Evolutionary conservation across 2,329 filamentous ascomycete genomes (phyloP), one percentile per base, ranked within the genome.

Genomic region (Fusarium foetens): DNA sequence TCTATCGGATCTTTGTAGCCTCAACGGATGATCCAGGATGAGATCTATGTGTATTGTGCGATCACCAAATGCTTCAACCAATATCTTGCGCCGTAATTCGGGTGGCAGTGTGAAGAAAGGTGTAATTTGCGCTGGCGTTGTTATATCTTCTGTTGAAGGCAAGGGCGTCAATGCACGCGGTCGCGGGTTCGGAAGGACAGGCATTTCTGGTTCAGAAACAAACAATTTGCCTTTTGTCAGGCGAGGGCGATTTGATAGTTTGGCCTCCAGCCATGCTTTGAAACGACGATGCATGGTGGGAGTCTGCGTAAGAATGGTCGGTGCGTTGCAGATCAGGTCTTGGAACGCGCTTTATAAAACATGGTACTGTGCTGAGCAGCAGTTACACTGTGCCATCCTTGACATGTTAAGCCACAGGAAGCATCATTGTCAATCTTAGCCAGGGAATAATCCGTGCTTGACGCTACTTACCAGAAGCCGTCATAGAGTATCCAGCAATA

Each of bases 11-110:
- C 27, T 11, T 12, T 13, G 8, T 29, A 11, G 23, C 2, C 13
- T 8, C 17, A 41, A 16, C 19, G 55, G 55, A 16, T 58, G 16
- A 4, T 17, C 21, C 0, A 41, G 23, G 14, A 33, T 7, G 10
- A 58, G 43, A 16, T 58, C 55, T 16, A 58, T 58, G 9, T 58
- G 55, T 5, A 58, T 27, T 21, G 35, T 58, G 5, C 35, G 25
- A 31, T 27, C 7, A 12, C 55, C 55, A 31, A 48, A 58, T 16
- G 43, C 55, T 11, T 23, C 2, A 4, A 58, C 21, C 2, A 57
- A 9, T 3, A 48, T 39, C 5, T 58, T 13, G 1, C 13, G 13
- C n/a, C 42, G 9, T 2, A 58, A 5, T 7, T 48, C 42, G 6
- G 21, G 13, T 6, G 42, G 54, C 2, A 58, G 9, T 25, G 16